A percentile compares a stretch with the other conserved stretches of the same genome.
phyloP scores from a whole-genome alignment of 768 basidiomycete species.

The Tulasnella sp. region DNA sequence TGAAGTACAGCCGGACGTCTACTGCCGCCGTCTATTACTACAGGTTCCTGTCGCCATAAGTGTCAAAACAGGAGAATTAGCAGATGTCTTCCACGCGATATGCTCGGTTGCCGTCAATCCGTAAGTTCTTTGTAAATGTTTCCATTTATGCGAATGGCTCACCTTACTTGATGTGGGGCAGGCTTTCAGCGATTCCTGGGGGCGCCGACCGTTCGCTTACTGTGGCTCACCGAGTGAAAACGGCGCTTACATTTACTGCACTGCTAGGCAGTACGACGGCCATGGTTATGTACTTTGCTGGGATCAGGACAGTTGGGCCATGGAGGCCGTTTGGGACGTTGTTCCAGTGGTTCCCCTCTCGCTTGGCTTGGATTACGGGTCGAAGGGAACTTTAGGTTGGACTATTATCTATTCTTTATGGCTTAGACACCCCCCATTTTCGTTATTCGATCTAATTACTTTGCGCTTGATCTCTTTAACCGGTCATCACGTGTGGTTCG shows the following conservation, averaged over 20 bases:
- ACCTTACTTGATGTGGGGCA: constrained; percentile 40
- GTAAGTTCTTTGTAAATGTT: constrained; percentile 48
- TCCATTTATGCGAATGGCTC: constrained; percentile 11
- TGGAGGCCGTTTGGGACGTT: constrained; percentile 45
- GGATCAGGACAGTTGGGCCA: constrained; percentile 49
- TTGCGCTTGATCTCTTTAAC: neutral
- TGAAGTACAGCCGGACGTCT: constrained; percentile 97
- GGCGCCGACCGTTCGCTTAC: constrained; percentile 77
- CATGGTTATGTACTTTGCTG: constrained; percentile 59
- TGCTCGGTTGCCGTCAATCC: constrained; percentile 82
- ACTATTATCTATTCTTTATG: neutral
- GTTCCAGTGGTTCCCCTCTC: constrained; percentile 55
- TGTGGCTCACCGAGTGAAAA: constrained; percentile 61
- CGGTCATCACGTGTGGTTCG: neutral
- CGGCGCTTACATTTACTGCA: constrained; percentile 69
- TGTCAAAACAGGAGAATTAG: constrained; percentile 77
- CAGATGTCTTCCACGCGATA: constrained; percentile 83
- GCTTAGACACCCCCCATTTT: neutral
- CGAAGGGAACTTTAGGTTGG: constrained; percentile 45
- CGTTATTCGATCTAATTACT: constrained; percentile 7
- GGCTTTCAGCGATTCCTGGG: constrained; percentile 69
- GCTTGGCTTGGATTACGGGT: constrained; percentile 64
- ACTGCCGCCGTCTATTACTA: constrained; percentile 83
- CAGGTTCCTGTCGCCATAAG: constrained; percentile 94
- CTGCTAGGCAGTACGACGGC: constrained; percentile 63